Base-by-base conservation (phyloP, 495 filamentous ascomycete genomes). In the Penicillium diatomitis region DNA sequence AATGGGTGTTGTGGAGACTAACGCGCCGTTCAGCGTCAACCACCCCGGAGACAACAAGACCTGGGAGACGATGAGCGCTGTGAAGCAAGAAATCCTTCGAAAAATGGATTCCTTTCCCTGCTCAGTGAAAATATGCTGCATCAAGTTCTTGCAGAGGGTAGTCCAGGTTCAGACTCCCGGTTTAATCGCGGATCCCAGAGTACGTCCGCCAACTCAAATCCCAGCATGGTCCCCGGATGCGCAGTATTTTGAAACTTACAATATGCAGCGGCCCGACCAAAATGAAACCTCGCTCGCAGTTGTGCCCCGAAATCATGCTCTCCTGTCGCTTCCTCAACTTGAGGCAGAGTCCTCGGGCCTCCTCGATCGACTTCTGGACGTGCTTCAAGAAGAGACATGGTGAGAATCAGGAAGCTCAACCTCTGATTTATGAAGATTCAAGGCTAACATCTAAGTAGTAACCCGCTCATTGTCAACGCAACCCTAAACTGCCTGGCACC, bases 131-230 rank as follows among this genome's bases (percentile, higher is more conserved):
- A 78, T 96, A 60, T 91, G 88, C 74, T 96, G 92, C 67, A 86
- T 96, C 75, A 98, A 98, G 63, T 97, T 98, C 60, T 83, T 87
- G 10, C 90, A 97, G 70, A 79, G 87, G 29, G 88, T 97, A 34
- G 86, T 98, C 38, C 84, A 95, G 47, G 84, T 88, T 5, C 91
- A 98, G 63, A 96, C 90, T 5, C 84, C 83, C 9, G 90, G 88
- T 35, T 67, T 82, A 51, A 84, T 89, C 54, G 74, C 82, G 30
- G 92, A 97, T 63, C 88, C 87, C 50, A 83, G 88, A 73, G 90
- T 95, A 78, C 43, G 83, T 69, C 42, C 29, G 32, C 8, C 41
- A 33, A 47, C 20, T 4, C 27, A 7, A 5, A 38, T 44, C 20
- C 10, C 47, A 32, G 28, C 48, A 52, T 31, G 30, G 43, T 33